Evolutionary conservation across 2,329 filamentous ascomycete genomes (phyloP).

Genomic region (Stachybotrys elegans): DNA sequence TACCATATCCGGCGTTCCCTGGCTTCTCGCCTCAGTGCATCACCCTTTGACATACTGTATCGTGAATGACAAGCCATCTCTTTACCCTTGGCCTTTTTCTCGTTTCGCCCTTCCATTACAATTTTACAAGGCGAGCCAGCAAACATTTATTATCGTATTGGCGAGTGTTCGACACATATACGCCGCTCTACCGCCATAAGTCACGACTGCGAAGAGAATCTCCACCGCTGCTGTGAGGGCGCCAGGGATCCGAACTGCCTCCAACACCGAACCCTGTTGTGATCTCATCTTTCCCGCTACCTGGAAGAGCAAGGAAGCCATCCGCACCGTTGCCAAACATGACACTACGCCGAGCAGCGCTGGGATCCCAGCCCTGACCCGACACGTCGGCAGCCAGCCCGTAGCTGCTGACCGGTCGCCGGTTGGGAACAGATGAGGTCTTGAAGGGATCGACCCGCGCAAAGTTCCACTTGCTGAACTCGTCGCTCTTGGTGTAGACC

Average conservation of each 20-base stretch:
- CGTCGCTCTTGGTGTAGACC: constrained; percentile 55
- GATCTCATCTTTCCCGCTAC: constrained; percentile 8
- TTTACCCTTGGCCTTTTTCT: too few species aligned
- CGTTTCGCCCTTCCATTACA: too few species aligned
- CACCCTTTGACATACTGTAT: too few species aligned
- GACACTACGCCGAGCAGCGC: constrained; percentile 49
- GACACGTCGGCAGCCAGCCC: constrained; percentile 49
- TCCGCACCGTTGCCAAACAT: constrained; percentile 47
- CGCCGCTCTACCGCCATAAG: constrained; percentile 32
- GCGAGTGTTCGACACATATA: too few species aligned
- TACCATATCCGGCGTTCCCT: too few species aligned
- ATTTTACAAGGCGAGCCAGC: too few species aligned
- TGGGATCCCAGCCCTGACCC: constrained; percentile 43
- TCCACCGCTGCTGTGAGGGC: constrained; percentile 36
- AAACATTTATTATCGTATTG: too few species aligned
- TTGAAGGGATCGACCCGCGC: constrained; percentile 38
- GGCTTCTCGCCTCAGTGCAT: too few species aligned
- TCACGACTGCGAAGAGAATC: constrained; percentile 32
- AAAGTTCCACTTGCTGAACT: constrained; percentile 55
- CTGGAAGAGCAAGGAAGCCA: constrained; percentile 49
- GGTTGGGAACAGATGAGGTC: constrained; percentile 17
- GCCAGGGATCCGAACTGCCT: constrained; percentile 16
- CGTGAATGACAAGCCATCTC: too few species aligned
- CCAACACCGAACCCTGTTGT: constrained; percentile 1
- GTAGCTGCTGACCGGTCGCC: constrained; percentile 50